phyloP scores from a whole-genome alignment of 139 green algal species.

The Coccomyxa sp. region DNA sequence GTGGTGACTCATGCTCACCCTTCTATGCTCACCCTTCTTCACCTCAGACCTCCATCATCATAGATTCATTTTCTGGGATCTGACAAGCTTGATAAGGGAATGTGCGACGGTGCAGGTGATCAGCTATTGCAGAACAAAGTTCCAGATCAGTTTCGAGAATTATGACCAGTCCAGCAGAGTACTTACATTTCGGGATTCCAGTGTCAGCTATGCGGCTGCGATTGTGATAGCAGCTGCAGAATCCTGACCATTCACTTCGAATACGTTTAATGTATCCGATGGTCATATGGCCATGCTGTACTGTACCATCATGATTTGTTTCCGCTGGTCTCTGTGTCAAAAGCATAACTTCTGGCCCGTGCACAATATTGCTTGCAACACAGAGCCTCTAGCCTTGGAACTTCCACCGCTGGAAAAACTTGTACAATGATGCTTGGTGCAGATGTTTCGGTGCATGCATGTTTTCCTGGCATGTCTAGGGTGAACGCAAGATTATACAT shows the following conservation, averaged over 20 bases:
- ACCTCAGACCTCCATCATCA: no score
- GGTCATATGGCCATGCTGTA: no score
- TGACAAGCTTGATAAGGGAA: background rate
- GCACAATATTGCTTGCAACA: no score
- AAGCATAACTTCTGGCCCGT: no score
- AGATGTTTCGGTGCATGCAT: no score
- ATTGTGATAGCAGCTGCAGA: slow-evolving; percentile 25
- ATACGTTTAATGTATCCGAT: background rate
- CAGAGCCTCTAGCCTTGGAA: no score
- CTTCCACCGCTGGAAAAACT: no score
- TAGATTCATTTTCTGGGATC: background rate
- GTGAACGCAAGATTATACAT: no score
- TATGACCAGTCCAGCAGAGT: slow-evolving; percentile 77
- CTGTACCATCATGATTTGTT: no score
- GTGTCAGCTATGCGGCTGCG: slow-evolving; percentile 77
- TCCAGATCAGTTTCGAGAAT: slow-evolving; percentile 52
- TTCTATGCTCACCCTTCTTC: background rate
- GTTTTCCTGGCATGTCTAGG: no score
- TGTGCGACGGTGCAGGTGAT: slow-evolving; percentile 37
- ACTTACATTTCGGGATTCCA: slow-evolving; percentile 46
- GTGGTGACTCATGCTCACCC: background rate
- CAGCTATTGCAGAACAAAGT: slow-evolving; percentile 8
- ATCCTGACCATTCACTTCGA: background rate
- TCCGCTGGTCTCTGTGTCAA: no score
- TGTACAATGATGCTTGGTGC: no score